Evolutionary conservation across 1,284 basidiomycete species (phyloP), one percentile per base, ranked within the genome.

Genomic region (Megacollybia platyphylla): DNA sequence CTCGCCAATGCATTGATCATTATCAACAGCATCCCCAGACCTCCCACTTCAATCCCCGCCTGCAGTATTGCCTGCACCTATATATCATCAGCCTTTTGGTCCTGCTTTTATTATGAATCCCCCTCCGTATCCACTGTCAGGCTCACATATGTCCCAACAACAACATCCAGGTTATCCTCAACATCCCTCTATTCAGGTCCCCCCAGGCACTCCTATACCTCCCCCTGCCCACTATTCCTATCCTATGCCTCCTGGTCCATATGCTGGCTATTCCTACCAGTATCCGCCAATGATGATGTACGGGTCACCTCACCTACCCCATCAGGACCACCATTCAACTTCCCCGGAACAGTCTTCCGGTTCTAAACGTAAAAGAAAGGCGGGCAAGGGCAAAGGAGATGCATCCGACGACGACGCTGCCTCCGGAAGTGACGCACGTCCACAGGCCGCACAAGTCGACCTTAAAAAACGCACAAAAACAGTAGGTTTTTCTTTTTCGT

Each of bases 401-500:
- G 62, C 58, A 43, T 76, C 74, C 39, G 77, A 81, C 57, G 76
- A 81, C 48, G 76, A 76, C 36, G 63, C 60, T 44, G 65, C 68
- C 47, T 75, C 77, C 4, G 64, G 65, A 46, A 66, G 58, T 49
- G 75, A 78, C 46, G 49, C 60, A 15, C 61, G 60, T 53, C 43
- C 56, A 40, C 31, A 34, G 31, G 49, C 52, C 43, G 42, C 55
- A 41, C 43, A 62, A 18, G 61, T 63, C 45, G 84, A 87, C 53
- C 59, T 69, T 50, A 87, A 86, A 65, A 92, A 92, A 60, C 80
- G 88, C 43, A 88, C 85, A 36, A 93, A 93, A 66, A 92, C 88
- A 2, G 82, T 85, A 55, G 11, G 60, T 46, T 28, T 28, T 32
- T 32, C 27, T 20, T 15, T 15, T 15, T 15, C 15, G 1, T 15